These are phyloP conservation scores for Leccinum incarnatum DNA, from an alignment of 768 basidiomycete genomes.

Conservation along the genomic window DNA sequence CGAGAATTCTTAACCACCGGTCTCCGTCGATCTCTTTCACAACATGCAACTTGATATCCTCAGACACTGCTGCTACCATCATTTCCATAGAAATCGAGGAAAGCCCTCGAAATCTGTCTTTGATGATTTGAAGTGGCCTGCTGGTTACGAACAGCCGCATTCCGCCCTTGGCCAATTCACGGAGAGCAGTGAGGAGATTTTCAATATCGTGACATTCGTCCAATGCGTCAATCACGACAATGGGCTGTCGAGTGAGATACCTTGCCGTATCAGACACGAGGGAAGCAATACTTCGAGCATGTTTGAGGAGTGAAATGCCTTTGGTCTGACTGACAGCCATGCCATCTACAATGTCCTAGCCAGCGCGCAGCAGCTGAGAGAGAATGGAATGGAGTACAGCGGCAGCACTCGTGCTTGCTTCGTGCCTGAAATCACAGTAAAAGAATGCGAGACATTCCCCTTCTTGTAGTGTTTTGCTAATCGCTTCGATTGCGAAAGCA, in stretches of 20 bases:
- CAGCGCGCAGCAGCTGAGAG: conserved; percentile 8
- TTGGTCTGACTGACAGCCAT: not conserved
- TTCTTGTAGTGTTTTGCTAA: not conserved
- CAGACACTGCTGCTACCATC: not conserved
- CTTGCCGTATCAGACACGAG: conserved; percentile 1
- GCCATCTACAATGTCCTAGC: not conserved
- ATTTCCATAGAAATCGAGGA: conserved; percentile 10
- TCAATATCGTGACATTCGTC: conserved; percentile 15
- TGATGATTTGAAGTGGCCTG: conserved; percentile 9
- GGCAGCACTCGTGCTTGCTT: not conserved
- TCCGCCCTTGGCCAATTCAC: not conserved
- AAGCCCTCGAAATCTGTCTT: not conserved
- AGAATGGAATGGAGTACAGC: conserved; percentile 14
- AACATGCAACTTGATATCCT: conserved; percentile 13
- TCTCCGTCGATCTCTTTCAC: conserved; percentile 1
- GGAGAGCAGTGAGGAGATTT: conserved; percentile 2
- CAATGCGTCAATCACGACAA: conserved; percentile 18
- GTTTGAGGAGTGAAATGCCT: not conserved
- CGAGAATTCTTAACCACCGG: not conserved
- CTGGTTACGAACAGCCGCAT: conserved; percentile 16
- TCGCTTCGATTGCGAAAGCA: not conserved
- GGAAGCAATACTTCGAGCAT: not conserved
- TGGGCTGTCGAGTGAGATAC: not conserved
- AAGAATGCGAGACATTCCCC: conserved; percentile 10
- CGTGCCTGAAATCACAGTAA: conserved; percentile 18